phyloP scores from a whole-genome alignment of 179 eudicot genomes.

The Gypsophila paniculata region DNA sequence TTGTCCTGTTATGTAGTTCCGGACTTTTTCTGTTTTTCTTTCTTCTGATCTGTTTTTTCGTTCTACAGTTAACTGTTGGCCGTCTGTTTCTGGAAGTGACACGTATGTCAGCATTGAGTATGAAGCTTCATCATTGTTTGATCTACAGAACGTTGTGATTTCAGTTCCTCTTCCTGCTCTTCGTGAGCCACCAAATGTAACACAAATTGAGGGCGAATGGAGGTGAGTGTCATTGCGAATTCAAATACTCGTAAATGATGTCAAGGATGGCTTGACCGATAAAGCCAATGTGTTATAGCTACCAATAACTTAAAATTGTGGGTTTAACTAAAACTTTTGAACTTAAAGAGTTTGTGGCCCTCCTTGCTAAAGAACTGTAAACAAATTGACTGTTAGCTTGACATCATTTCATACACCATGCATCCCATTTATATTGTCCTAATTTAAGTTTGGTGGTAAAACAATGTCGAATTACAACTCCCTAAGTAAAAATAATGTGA shows the following conservation, averaged over 20 bases:
- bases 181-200: constrained; percentile 87
- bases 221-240: constrained; percentile 42
- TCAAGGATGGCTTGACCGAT: neutral
- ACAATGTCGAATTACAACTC: no score
- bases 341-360: neutral
- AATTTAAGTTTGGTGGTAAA: no score
- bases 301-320: neutral
- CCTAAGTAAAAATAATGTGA: no score
- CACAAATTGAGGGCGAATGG: constrained; percentile 93
- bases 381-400: neutral
- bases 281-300: neutral
- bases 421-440: neutral
- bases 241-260: neutral
- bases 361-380: neutral
- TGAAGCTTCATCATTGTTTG: constrained; percentile 80
- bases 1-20: neutral
- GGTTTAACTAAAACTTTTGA: neutral
- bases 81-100: constrained; percentile 92
- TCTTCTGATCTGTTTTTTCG: constrained; percentile 2
- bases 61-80: constrained; percentile 91
- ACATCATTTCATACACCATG: neutral
- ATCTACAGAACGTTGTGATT: constrained; percentile 84
- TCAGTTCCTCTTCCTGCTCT: constrained; percentile 96
- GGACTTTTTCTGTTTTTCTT: neutral
- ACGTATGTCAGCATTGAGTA: constrained; percentile 90